Evolutionary conservation across 73 alveolate genomes (phyloP).

Genomic region (Breviolum minutum): DNA sequence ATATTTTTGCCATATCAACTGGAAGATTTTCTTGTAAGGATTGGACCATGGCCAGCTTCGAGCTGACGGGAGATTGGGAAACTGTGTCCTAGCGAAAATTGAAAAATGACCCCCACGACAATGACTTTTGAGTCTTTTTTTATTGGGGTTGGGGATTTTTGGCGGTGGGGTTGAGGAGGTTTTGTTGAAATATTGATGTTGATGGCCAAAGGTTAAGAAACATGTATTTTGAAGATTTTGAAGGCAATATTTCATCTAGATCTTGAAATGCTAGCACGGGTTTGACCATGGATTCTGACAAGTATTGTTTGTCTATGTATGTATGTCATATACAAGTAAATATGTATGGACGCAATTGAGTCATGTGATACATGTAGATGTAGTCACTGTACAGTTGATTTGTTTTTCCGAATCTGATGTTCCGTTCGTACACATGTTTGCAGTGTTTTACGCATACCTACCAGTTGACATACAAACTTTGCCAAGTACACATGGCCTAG

Average conservation of each 20-base stretch:
- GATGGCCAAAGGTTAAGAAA: not conserved
- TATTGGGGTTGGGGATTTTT: not conserved
- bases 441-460: not conserved
- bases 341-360: not conserved
- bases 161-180: not conserved
- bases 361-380: too few relatives aligned
- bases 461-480: not conserved
- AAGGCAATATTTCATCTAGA: not conserved
- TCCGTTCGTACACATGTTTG: too few relatives aligned
- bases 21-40: too few relatives aligned
- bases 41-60: too few relatives aligned
- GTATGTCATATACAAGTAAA: not conserved
- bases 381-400: too few relatives aligned
- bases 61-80: too few relatives aligned
- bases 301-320: not conserved
- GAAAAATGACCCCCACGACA: too few relatives aligned
- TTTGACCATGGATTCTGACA: not conserved
- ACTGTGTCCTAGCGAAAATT: too few relatives aligned
- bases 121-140: too few relatives aligned
- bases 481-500: too few relatives aligned
- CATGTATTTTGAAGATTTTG: not conserved
- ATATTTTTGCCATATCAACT: too few relatives aligned
- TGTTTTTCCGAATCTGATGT: too few relatives aligned
- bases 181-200: not conserved
- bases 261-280: not conserved